Evolutionary conservation across 2,329 filamentous ascomycete species (phyloP).

Genomic region (Aspergillus luchuensis): DNA sequence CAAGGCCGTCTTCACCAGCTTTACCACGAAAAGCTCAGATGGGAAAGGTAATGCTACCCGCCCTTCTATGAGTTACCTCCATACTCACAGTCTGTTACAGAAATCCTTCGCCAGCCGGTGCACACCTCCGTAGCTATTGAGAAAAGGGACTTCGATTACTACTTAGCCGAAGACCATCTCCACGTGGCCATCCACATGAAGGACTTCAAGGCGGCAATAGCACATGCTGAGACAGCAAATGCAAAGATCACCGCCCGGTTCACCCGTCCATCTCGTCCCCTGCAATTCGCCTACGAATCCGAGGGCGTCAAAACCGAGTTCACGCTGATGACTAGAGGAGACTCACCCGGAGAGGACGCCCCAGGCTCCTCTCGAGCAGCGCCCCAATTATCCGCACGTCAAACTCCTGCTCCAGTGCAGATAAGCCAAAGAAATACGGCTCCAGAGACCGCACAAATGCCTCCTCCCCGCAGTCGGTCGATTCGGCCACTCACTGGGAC

Average conservation of each 20-base stretch:
- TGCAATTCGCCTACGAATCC: conserved; percentile 62
- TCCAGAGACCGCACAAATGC: conserved; percentile 29
- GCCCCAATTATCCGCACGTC: conserved; percentile 44
- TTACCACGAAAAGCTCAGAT: conserved; percentile 64
- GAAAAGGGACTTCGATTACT: conserved; percentile 63
- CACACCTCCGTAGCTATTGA: conserved; percentile 66
- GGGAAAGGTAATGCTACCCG: conserved; percentile 53
- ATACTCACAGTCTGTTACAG: conserved; percentile 39
- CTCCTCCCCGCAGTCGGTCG: conserved; percentile 34
- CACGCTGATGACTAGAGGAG: conserved; percentile 66
- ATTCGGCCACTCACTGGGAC: conserved; percentile 37
- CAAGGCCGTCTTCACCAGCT: conserved; percentile 65
- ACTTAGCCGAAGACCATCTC: conserved; percentile 59
- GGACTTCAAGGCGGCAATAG: conserved; percentile 66
- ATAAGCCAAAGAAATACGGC: conserved; percentile 18
- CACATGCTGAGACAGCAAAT: conserved; percentile 62
- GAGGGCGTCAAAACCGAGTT: conserved; percentile 61
- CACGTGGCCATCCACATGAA: conserved; percentile 66
- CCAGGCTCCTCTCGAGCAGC: conserved; percentile 45
- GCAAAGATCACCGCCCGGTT: conserved; percentile 59
- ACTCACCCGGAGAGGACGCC: conserved; percentile 44
- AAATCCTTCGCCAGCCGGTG: conserved; percentile 65
- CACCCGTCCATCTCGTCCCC: conserved; percentile 60
- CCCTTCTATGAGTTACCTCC: neutral
- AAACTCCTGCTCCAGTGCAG: conserved; percentile 37